Evolutionary conservation across 768 basidiomycete species (phyloP).

Genomic region (Cystobasidiopsis lactophilus): DNA sequence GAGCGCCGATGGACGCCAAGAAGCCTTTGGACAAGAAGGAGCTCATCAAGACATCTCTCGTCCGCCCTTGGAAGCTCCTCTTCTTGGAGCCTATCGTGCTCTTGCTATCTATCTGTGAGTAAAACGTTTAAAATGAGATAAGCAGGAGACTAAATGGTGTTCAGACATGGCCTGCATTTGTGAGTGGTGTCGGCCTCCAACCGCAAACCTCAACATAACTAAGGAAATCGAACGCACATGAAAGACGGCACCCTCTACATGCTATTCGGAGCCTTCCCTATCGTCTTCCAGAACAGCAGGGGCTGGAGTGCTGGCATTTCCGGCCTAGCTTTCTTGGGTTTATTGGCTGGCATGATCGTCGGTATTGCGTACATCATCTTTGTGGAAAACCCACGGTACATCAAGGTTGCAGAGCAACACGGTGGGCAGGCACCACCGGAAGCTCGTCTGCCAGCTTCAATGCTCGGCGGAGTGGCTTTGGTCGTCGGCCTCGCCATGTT

Average conservation of each 20-base stretch:
- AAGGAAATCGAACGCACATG: too few species aligned
- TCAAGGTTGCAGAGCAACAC: conserved; percentile 18
- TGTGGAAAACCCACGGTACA: conserved; percentile 24
- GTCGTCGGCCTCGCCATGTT: conserved; percentile 21
- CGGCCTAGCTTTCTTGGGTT: conserved; percentile 23
- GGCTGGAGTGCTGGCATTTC: conserved; percentile 27
- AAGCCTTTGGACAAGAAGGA: conserved; percentile 14
- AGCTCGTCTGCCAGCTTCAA: conserved; percentile 25
- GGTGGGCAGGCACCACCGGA: conserved; percentile 26
- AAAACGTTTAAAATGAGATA: too few species aligned
- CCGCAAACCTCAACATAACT: too few species aligned
- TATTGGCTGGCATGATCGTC: conserved; percentile 7
- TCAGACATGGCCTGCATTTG: too few species aligned
- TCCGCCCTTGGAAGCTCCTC: conserved; percentile 25
- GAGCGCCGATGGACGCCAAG: conserved; percentile 21
- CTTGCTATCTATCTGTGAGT: conserved; percentile 21
- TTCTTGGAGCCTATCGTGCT: conserved; percentile 26
- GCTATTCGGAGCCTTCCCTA: too few species aligned
- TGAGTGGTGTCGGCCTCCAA: too few species aligned
- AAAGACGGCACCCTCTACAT: too few species aligned
- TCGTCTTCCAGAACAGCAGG: conserved; percentile 25
- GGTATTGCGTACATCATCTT: conserved; percentile 15
- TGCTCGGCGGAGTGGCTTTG: conserved; percentile 24
- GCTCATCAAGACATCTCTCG: conserved; percentile 21
- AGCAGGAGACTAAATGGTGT: too few species aligned